A percentile compares a stretch with the other conserved stretches of the same genome.
Evolutionary conservation across 305 asterid genomes (phyloP).

Genomic region (Solanum aculeatissimum): DNA sequence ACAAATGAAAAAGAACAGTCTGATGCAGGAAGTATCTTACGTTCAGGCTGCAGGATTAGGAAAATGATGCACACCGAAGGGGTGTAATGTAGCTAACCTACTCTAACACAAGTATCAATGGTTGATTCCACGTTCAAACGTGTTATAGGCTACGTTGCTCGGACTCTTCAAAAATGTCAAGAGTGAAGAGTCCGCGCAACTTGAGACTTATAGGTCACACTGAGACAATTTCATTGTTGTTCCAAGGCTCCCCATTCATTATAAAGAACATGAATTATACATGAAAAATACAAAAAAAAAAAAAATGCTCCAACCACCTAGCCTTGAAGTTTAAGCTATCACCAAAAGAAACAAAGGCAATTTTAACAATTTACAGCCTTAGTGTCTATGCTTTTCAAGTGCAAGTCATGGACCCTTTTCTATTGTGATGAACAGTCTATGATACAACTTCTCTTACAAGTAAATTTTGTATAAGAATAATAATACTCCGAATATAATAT

Average conservation of each 20-base stretch:
- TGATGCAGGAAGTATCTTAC: background rate
- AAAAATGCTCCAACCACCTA: background rate
- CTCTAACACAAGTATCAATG: background rate
- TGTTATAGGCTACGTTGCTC: no score
- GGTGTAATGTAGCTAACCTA: background rate
- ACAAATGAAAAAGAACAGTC: background rate
- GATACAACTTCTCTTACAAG: background rate
- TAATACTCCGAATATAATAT: background rate
- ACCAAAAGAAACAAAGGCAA: background rate
- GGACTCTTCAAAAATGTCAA: no score
- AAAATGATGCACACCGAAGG: background rate
- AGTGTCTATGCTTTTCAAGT: background rate
- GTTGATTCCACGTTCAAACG: background rate
- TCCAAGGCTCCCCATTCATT: background rate
- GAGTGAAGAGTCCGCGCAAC: no score
- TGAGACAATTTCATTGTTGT: background rate
- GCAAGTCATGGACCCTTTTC: background rate
- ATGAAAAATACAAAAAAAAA: no score
- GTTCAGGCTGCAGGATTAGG: background rate
- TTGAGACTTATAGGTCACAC: no score
- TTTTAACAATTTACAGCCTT: background rate
- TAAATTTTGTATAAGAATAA: background rate
- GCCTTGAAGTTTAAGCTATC: background rate
- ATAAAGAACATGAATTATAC: background rate
- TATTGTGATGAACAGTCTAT: background rate